Evolutionary conservation across 768 basidiomycete genomes (phyloP).

Genomic region (Mycena crocata): DNA sequence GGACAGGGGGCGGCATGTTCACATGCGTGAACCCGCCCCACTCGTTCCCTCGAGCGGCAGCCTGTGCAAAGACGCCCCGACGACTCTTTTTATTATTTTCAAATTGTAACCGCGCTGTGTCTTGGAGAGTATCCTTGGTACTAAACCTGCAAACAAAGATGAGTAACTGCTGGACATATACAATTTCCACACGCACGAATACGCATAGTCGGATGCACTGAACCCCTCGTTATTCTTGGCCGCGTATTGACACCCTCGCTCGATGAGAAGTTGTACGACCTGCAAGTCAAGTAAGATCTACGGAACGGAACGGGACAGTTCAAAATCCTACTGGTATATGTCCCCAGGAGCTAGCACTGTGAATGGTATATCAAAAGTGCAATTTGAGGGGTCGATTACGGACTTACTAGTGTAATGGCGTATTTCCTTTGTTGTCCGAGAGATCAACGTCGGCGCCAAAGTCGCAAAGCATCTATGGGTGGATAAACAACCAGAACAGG

Average conservation of each 20-base stretch:
- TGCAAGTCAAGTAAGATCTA: slow-evolving; percentile 42
- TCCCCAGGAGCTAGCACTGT: slow-evolving; percentile 89
- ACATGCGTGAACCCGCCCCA: slow-evolving; percentile 54
- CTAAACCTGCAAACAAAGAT: slow-evolving; percentile 60
- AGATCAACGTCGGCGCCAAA: slow-evolving; percentile 91
- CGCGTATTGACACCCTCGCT: slow-evolving; percentile 86
- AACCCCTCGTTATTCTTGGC: slow-evolving; percentile 93
- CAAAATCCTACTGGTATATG: slow-evolving; percentile 74
- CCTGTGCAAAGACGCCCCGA: slow-evolving; percentile 77
- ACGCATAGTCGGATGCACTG: slow-evolving; percentile 93
- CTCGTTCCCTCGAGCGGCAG: slow-evolving; percentile 74
- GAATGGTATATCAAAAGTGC: slow-evolving; percentile 21
- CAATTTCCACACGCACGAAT: slow-evolving; percentile 66
- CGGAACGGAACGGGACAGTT: not conserved
- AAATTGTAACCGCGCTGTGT: slow-evolving; percentile 81
- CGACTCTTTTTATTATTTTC: slow-evolving; percentile 85
- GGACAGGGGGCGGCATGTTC: slow-evolving; percentile 58
- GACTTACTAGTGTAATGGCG: slow-evolving; percentile 91
- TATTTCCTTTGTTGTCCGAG: slow-evolving; percentile 92
- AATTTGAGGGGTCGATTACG: slow-evolving; percentile 13
- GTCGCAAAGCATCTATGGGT: slow-evolving; percentile 87
- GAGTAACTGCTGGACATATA: not conserved
- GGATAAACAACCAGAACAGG: slow-evolving; percentile 22
- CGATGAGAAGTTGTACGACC: slow-evolving; percentile 89
- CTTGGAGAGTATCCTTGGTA: slow-evolving; percentile 82